Evolutionary conservation across 352 stramenopile species (phyloP).

Genomic region (Phytopythium chamaehyphon): DNA sequence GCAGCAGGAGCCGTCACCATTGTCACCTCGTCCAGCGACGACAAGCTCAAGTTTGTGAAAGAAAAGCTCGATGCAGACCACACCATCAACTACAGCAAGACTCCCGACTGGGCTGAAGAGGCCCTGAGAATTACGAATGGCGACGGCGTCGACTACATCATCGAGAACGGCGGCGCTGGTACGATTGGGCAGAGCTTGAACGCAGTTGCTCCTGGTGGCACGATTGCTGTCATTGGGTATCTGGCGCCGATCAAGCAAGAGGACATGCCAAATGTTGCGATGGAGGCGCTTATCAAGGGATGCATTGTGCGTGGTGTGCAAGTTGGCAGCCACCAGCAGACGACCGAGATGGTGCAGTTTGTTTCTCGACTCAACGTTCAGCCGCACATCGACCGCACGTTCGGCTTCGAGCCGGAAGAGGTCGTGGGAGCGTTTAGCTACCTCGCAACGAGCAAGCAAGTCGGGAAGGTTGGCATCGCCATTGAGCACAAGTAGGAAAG

Average conservation of each 20-base stretch:
- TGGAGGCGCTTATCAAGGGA: constrained; percentile 16
- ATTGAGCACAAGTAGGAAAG: constrained; percentile 8
- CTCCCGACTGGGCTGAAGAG: constrained; percentile 23
- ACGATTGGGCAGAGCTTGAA: constrained; percentile 32
- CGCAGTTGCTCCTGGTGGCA: constrained; percentile 18
- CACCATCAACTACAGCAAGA: constrained; percentile 29
- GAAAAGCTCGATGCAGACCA: constrained; percentile 25
- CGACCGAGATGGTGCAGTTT: constrained; percentile 19
- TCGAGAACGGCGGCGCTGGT: constrained; percentile 29
- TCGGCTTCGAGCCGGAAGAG: constrained; percentile 17
- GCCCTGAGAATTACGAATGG: constrained; percentile 15
- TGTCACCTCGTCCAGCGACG: constrained; percentile 19
- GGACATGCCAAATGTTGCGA: constrained; percentile 25
- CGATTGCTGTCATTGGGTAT: constrained; percentile 23
- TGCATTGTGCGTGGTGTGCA: constrained; percentile 18
- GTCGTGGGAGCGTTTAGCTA: constrained; percentile 23
- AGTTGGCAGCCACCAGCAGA: constrained; percentile 18
- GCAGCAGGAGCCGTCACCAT: constrained; percentile 27
- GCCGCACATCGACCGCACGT: constrained; percentile 21
- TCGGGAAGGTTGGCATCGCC: constrained; percentile 25
- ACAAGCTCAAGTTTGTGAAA: constrained; percentile 21
- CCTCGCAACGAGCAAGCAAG: constrained; percentile 13
- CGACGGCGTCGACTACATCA: constrained; percentile 24
- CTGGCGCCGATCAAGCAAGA: constrained; percentile 20
- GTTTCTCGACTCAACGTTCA: constrained; percentile 17